Evolutionary conservation across 1,284 basidiomycete genomes (phyloP).

Genomic region (Leccinum holopus): DNA sequence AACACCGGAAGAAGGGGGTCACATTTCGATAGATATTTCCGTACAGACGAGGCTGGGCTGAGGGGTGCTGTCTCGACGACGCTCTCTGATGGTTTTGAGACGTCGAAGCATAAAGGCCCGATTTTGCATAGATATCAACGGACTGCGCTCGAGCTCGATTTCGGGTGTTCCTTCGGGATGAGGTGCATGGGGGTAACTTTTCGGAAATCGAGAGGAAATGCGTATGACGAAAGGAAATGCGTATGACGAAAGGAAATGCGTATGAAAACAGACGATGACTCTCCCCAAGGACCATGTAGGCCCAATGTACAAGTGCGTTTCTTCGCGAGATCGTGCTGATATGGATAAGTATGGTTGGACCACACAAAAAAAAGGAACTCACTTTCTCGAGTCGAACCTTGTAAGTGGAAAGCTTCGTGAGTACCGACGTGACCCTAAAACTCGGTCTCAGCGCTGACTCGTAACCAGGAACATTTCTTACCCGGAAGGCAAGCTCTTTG

Average conservation of each 20-base stretch:
- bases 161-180: conserved; percentile 68
- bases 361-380: conserved; percentile 7
- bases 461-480: conserved; percentile 36
- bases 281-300: conserved; percentile 86
- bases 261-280: conserved; percentile 70
- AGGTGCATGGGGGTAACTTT: conserved; percentile 68
- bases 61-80: conserved; percentile 37
- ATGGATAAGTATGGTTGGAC: conserved; percentile 1
- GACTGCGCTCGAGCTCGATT: conserved; percentile 81
- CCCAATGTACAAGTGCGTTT: conserved; percentile 84
- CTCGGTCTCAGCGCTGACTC: conserved; percentile 10
- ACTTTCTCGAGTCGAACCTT: conserved; percentile 89
- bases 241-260: conserved; percentile 59
- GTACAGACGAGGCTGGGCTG: too few species aligned
- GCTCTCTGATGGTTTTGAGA: conserved; percentile 69
- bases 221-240: conserved; percentile 61
- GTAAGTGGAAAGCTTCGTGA: conserved; percentile 65
- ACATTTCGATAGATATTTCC: too few species aligned
- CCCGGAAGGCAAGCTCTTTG: conserved; percentile 77
- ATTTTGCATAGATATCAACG: conserved; percentile 73
- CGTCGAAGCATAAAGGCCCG: conserved; percentile 76
- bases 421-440: conserved; percentile 73
- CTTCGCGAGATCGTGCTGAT: conserved; percentile 75
- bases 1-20: too few species aligned
- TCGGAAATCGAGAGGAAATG: conserved; percentile 63